Conservation (phyloP, 2,329 filamentous ascomycete species). For the Ceratocystiopsis sp. region DNA sequence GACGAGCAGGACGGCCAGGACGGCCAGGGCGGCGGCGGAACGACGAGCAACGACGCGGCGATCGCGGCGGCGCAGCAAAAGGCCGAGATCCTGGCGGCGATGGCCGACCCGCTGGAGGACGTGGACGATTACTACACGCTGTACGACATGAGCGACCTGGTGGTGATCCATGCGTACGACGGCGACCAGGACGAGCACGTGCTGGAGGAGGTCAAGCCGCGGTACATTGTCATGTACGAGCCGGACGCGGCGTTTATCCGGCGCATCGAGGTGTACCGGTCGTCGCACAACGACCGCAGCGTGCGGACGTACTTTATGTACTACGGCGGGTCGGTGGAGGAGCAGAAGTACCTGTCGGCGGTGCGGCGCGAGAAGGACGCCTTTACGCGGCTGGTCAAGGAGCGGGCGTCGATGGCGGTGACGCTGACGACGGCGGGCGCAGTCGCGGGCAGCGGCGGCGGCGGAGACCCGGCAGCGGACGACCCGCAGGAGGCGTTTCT, state of each 20-base stretch:
- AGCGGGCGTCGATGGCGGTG: conserved; percentile 82
- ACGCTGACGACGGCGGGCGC: conserved; percentile 56
- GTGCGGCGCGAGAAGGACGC: conserved; percentile 93
- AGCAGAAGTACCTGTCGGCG: conserved; percentile 77
- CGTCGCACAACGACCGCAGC: conserved; percentile 76
- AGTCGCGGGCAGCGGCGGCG: conserved; percentile 16
- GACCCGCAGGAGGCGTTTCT: conserved; percentile 86
- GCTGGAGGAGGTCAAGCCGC: conserved; percentile 83
- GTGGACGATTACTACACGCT: conserved; percentile 88
- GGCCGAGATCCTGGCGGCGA: conserved; percentile 42
- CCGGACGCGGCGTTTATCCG: conserved; percentile 89
- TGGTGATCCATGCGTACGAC: conserved; percentile 85
- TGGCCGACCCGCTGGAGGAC: conserved; percentile 63
- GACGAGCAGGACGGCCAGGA: conserved; percentile 62
- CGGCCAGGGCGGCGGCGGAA: conserved; percentile 32
- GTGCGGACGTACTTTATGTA: conserved; percentile 95
- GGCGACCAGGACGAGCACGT: conserved; percentile 92
- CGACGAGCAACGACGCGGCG: conserved; percentile 33
- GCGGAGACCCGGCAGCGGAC: conserved; percentile 29
- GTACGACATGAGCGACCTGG: conserved; percentile 76
- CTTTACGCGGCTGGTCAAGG: conserved; percentile 86
- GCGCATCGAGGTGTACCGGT: conserved; percentile 86
- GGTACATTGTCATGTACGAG: conserved; percentile 98
- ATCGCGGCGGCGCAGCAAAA: conserved; percentile 36
- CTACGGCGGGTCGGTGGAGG: conserved; percentile 86